Base-by-base conservation (phyloP, 768 basidiomycete species). In the Termitomyces heimii region DNA sequence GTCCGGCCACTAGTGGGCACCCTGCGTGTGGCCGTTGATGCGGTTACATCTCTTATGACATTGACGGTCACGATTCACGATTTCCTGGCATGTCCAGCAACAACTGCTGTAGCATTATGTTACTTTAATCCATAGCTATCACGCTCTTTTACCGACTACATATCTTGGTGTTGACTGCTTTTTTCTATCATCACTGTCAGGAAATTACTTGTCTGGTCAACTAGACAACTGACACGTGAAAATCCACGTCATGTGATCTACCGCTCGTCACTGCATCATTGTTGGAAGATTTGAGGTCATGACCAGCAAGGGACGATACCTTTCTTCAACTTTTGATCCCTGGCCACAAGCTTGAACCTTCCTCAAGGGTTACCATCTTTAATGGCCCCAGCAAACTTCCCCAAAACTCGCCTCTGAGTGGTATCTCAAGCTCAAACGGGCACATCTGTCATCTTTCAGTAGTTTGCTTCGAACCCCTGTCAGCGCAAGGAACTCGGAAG, bases 21-120 rank as follows among this genome's bases (percentile, higher is more conserved):
- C 6, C 44, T 20, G 45, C 13, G 10, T 18, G 20, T 52, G 49
- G 43, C 50, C 31, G 28, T 42, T 35, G 44, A 58, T 53, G 35
- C 45, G 10, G 22, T n/a, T 39, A n/a, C 52, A 37, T 32, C 40
- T 50, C 22, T 29, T 42, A 55, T 37, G 52, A 58, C 57, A 58
- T 52, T 40, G 57, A 58, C 39, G 57, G 54, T 54, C 52, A 62
- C 53, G 61, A 59, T 20, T 55, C 32, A 55, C 56, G 54, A 52
- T 13, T 54, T 32, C 28, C 59, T 48, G 59, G 26, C 44, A 56
- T 53, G 50, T 45, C 53, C 44, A 54, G 40, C 34, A 54, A 43
- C 39, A 37, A 32, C 40, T 46, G 46, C n/a, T 56, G 34, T 61
- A 58, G 14, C 54, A 20, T 35, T 58, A 58, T 45, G 3, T n/a